These are phyloP conservation scores for Ophiostoma himal-ulmi DNA, from an alignment of 2,329 filamentous ascomycete genomes.

Conservation along the genomic window DNA sequence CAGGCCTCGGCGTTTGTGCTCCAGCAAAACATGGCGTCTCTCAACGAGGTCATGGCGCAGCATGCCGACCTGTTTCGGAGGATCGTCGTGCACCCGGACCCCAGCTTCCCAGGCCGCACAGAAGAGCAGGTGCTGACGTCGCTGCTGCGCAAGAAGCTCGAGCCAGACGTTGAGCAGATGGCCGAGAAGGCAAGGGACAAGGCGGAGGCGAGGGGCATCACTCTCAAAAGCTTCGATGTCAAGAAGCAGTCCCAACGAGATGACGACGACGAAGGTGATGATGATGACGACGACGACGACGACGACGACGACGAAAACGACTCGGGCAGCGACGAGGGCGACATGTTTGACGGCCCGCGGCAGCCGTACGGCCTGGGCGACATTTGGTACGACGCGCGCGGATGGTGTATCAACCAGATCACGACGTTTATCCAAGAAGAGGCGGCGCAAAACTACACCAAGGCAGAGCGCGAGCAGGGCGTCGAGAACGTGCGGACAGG, in stretches of 20 bases:
- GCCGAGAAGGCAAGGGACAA: conserved; percentile 57
- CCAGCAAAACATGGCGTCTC: conserved; percentile 60
- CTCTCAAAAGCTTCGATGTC: conserved; percentile 29
- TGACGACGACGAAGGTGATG: background rate
- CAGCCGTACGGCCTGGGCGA: conserved; percentile 35
- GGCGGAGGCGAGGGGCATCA: conserved; percentile 34
- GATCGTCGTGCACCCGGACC: conserved; percentile 68
- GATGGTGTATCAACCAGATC: conserved; percentile 33
- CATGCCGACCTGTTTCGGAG: conserved; percentile 63
- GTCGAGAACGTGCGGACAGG: conserved; percentile 68
- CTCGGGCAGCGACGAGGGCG: conserved; percentile 33
- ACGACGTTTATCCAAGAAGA: conserved; percentile 40
- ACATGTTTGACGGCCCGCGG: conserved; percentile 34
- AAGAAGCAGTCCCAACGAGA: background rate
- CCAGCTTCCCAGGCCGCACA: conserved; percentile 65
- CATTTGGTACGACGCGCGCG: conserved; percentile 36
- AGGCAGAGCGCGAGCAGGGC: conserved; percentile 61
- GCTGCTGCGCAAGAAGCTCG: conserved; percentile 76
- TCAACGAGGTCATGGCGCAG: conserved; percentile 59
- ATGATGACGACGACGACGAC: conserved; percentile 33
- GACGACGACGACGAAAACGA: conserved; percentile 30
- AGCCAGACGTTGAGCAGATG: conserved; percentile 69
- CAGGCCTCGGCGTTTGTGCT: conserved; percentile 68
- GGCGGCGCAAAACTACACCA: conserved; percentile 62
- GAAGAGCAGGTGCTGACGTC: conserved; percentile 61